Percentiles rank a stretch among this genome's conserved stretches.
Evolutionary conservation across 2,329 filamentous ascomycete species (phyloP).

Genomic region (Fusarium sterilihyphosum): DNA sequence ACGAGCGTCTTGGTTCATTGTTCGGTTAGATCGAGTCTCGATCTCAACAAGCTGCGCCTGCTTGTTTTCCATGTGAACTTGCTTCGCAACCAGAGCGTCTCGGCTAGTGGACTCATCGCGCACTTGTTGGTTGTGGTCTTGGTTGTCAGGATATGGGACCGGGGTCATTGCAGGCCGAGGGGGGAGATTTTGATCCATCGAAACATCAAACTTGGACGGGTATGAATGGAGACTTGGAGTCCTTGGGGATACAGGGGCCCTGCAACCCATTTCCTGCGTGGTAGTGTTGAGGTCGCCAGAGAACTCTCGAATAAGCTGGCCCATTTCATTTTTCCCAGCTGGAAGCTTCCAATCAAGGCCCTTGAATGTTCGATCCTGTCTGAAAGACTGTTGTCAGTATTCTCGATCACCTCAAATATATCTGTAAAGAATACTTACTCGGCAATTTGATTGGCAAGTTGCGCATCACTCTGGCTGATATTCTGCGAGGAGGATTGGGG

Average conservation of each 20-base stretch:
- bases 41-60: not conserved
- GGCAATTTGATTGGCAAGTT: not conserved
- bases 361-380: not conserved
- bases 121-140: not conserved
- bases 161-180: not conserved
- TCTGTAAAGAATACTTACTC: constrained; percentile 8
- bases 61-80: not conserved
- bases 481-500: not conserved
- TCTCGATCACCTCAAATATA: not conserved
- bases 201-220: constrained; percentile 46
- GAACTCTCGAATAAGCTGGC: not conserved
- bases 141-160: not conserved
- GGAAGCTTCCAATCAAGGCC: constrained; percentile 18
- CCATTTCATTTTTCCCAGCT: not conserved
- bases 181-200: constrained; percentile 10
- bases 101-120: not conserved
- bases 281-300: not conserved
- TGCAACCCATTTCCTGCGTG: not conserved
- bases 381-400: not conserved
- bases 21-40: not conserved
- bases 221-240: constrained; percentile 3
- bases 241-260: not conserved
- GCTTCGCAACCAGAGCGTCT: not conserved
- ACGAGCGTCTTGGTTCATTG: not conserved
- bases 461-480: not conserved